Evolutionary conservation across 2,329 filamentous ascomycete genomes (phyloP), one percentile per base, ranked within the genome.

Genomic region (Botryotinia globosa): DNA sequence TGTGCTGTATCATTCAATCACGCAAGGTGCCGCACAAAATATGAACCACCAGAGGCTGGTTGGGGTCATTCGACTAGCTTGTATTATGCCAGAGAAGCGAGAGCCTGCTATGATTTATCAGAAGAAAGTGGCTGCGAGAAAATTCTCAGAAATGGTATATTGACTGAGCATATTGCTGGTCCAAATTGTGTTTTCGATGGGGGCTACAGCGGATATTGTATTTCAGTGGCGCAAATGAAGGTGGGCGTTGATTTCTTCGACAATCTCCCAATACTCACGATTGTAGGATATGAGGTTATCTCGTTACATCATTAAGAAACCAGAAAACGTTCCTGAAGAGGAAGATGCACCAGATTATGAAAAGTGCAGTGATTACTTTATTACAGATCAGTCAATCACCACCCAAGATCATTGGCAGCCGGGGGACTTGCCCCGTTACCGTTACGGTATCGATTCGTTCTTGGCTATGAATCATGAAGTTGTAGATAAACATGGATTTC

Each of bases 221-320:
- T 68, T n/a, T 37, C 51, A 22, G 29, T 9, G 29, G 42, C 39
- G 29, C 32, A 67, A 54, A 66, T 65, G 44, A 58, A 45, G 51
- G 44, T 65, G 25, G 18, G 62, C 48, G 25, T 8, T 2, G 10
- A 34, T 65, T 32, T 22, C 10, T 39, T 20, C 12, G 42, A 32
- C 4, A 5, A 32, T 32, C 20, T 29, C 14, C 39, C 10, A 51
- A 14, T 39, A 37, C 25, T 42, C 8, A 29, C 14, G 12, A 5
- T 42, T 61, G 20, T 22, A 67, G 70, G 29, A 72, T 48, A 72
- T 72, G 42, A 56, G 7, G 5, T 34, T 72, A 18, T 58, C 66
- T 37, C 69, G 72, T n/a, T 75, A 74, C 67, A 66, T 76, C 29
- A n/a, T 74, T 25, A 34, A 14, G 29, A 73, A 73, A 54, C 63